These are phyloP conservation scores for Zasmidium cellare DNA, from an alignment of 2,329 filamentous ascomycete species.

Conservation along the genomic window DNA sequence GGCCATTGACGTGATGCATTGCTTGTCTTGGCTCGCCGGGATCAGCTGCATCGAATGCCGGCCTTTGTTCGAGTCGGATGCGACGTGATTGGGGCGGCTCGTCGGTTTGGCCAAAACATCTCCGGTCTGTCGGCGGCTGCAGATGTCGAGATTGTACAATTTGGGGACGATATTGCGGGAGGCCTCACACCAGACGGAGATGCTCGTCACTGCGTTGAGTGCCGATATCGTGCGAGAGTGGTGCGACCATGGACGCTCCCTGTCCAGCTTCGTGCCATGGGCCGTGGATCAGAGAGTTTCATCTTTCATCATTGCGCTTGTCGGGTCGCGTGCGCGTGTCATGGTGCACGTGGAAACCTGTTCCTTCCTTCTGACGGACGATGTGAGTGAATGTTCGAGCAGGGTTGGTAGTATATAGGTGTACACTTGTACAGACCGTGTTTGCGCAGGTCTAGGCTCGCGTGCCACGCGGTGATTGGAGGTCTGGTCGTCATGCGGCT, in stretches of 20 bases:
- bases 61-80: too few species aligned
- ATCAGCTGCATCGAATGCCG: neutral
- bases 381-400: too few species aligned
- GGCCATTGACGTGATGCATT: conserved; percentile 10
- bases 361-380: too few species aligned
- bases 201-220: neutral
- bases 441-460: neutral
- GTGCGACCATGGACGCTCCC: too few species aligned
- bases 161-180: neutral
- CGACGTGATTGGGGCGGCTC: neutral
- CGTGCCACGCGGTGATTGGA: neutral
- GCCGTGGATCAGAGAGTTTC: too few species aligned
- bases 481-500: neutral
- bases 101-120: neutral
- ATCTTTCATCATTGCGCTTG: neutral
- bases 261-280: too few species aligned
- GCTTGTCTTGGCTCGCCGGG: neutral
- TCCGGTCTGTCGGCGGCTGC: neutral
- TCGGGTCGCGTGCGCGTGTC: neutral
- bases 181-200: neutral
- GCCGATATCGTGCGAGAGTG: neutral
- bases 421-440: too few species aligned
- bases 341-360: neutral
- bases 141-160: neutral
- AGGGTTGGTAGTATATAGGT: too few species aligned